A percentile compares a stretch with the other conserved stretches of the same genome.
Conservation (phyloP, 2,329 filamentous ascomycete species). For the Fusarium sublunatum region DNA sequence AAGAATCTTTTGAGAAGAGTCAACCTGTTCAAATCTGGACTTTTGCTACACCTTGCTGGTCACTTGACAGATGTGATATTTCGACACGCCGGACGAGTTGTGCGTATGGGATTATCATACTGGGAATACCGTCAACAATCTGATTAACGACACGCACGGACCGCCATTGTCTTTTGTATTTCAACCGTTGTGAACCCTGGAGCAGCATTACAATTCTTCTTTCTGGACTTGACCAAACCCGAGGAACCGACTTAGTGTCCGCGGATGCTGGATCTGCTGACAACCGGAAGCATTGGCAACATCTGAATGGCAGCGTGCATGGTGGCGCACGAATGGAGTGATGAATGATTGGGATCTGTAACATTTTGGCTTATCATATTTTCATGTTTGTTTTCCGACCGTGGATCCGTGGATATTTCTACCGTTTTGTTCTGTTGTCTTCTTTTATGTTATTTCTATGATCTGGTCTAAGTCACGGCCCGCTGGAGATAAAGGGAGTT, state of each 20-base stretch:
- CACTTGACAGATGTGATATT: constrained; percentile 21
- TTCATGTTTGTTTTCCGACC: background rate
- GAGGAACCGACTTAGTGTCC: constrained; percentile 1
- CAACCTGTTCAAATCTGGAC: constrained; percentile 19
- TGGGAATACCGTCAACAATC: background rate
- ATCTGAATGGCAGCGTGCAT: background rate
- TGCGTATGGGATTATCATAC: background rate
- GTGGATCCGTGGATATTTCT: constrained; percentile 19
- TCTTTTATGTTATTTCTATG: background rate
- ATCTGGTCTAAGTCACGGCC: background rate
- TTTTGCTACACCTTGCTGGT: constrained; percentile 29
- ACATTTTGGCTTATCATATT: background rate
- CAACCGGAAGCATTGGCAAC: background rate
- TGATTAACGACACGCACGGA: background rate
- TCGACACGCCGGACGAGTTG: constrained; percentile 10
- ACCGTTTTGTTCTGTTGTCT: constrained; percentile 6
- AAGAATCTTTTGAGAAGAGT: constrained; percentile 5
- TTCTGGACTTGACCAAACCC: constrained; percentile 4
- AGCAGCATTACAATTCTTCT: background rate
- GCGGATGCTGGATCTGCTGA: background rate
- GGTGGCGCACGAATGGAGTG: constrained; percentile 1
- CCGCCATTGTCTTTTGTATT: background rate
- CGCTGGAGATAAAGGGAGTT: constrained; percentile 19
- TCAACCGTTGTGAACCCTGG: background rate
- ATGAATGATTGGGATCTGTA: background rate